Evolutionary conservation across 805 yeast species (phyloP).

Genomic region (Torulaspora microellipsoides): DNA sequence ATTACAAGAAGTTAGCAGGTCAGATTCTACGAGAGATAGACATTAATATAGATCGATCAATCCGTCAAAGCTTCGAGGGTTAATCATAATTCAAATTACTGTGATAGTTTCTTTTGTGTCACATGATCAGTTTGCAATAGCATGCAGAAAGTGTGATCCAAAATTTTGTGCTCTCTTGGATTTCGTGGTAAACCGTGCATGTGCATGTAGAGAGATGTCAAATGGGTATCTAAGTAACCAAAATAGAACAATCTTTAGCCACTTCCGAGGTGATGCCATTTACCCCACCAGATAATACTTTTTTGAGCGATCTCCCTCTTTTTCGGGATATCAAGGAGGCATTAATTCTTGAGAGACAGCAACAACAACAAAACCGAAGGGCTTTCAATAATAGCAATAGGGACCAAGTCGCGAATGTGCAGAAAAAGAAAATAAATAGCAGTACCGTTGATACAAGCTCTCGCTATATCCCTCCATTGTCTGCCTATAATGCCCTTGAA

Average conservation of each 20-base stretch:
- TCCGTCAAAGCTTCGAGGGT: no score
- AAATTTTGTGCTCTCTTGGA: no score
- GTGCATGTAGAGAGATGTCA: no score
- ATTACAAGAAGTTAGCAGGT: slow-evolving; percentile 24
- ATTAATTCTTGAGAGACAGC: slow-evolving; percentile 10
- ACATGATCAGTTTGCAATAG: no score
- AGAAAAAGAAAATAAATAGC: not conserved
- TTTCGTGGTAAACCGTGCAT: no score
- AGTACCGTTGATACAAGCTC: not conserved
- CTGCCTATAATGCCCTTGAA: slow-evolving; percentile 24
- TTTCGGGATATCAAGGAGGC: slow-evolving; percentile 20
- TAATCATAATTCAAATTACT: no score
- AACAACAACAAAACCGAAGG: slow-evolving; percentile 5
- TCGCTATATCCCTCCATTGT: slow-evolving; percentile 18
- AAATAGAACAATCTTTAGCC: no score
- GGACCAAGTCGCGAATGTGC: not conserved
- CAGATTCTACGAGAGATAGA: not conserved
- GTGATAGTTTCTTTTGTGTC: no score
- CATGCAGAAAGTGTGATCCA: no score
- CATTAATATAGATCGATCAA: not conserved
- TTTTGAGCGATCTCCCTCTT: slow-evolving; percentile 17
- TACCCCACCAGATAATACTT: slow-evolving; percentile 1
- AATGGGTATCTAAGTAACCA: no score
- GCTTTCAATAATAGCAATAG: not conserved
- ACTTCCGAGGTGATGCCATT: not conserved